phyloP scores from a whole-genome alignment of 2,329 filamentous ascomycete genomes.

The Coniosporium tulheliwenetii region DNA sequence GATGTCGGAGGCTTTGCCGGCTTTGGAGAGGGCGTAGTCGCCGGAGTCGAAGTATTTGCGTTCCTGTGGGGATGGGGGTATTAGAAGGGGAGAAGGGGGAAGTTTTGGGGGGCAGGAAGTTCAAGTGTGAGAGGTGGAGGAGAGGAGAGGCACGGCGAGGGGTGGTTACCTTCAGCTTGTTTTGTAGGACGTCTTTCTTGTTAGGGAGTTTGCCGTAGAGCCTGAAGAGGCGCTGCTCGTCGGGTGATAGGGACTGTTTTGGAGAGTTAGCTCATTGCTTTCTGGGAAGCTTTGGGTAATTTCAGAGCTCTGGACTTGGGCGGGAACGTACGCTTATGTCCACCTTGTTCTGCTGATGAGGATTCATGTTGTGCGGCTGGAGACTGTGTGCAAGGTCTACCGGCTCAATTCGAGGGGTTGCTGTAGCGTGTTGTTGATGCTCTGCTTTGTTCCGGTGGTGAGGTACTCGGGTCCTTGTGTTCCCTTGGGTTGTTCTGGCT shows the following conservation, averaged over 20 bases:
- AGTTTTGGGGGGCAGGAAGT: background rate
- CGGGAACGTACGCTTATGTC: conserved; percentile 68
- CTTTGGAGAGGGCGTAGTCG: conserved; percentile 89
- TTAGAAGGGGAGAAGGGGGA: background rate
- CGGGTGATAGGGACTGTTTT: conserved; percentile 67
- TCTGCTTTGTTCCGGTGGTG: no score
- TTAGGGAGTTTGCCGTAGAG: conserved; percentile 96
- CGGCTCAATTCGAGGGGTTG: no score
- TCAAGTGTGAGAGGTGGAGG: background rate
- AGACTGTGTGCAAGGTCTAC: background rate
- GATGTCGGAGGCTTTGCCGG: conserved; percentile 86
- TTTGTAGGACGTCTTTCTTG: conserved; percentile 91
- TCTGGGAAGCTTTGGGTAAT: no score
- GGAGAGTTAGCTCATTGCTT: background rate
- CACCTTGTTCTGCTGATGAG: conserved; percentile 96
- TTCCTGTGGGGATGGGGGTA: conserved; percentile 36
- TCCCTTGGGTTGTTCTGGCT: no score
- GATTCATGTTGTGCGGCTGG: conserved; percentile 53
- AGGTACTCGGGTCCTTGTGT: no score
- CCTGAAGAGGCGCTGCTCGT: conserved; percentile 92
- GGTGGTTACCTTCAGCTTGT: conserved; percentile 65
- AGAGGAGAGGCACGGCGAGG: background rate
- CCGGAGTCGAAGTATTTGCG: conserved; percentile 96
- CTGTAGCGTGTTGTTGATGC: no score
- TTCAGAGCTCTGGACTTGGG: conserved; percentile 4